A percentile compares a stretch with the other conserved stretches of the same genome.
Evolutionary conservation across 805 yeast genomes (phyloP).

Genomic region (Suhomyces sp.): DNA sequence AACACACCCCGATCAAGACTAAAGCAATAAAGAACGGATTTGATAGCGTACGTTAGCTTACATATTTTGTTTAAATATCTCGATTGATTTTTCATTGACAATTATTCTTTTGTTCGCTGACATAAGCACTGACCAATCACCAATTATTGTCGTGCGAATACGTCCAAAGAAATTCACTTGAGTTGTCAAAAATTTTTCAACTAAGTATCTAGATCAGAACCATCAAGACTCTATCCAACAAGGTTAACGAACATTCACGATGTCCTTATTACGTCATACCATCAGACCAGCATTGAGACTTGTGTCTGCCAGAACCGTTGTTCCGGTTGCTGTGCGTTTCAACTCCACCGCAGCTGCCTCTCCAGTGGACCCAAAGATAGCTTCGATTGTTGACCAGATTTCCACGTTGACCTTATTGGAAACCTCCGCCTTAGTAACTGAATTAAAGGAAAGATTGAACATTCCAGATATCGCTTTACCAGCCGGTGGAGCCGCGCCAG

Average conservation of each 20-base stretch:
- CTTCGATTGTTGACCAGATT: conserved; percentile 85
- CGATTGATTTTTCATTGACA: too few species aligned
- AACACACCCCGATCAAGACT: too few species aligned
- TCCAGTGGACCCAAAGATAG: conserved; percentile 83
- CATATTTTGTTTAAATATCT: too few species aligned
- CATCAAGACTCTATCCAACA: neutral
- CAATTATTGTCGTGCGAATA: too few species aligned
- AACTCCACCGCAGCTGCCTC: conserved; percentile 45
- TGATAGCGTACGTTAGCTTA: too few species aligned
- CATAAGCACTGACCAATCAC: too few species aligned
- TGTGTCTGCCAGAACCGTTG: conserved; percentile 24
- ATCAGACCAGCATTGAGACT: conserved; percentile 39
- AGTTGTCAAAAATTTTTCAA: conserved; percentile 8
- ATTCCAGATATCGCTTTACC: conserved; percentile 93
- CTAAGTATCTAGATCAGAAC: neutral
- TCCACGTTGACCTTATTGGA: conserved; percentile 88
- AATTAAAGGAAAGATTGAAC: conserved; percentile 77
- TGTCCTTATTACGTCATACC: conserved; percentile 38
- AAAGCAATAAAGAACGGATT: too few species aligned
- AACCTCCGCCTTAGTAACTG: conserved; percentile 82
- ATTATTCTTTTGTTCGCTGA: too few species aligned
- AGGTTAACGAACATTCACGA: conserved; percentile 5
- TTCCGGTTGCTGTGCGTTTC: conserved; percentile 37
- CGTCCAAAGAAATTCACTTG: too few species aligned
- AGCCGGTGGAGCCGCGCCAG: conserved; percentile 53